Evolutionary conservation across 2,329 filamentous ascomycete species (phyloP), one percentile per base, ranked within the genome.

Genomic region (Grosmannia huntii): DNA sequence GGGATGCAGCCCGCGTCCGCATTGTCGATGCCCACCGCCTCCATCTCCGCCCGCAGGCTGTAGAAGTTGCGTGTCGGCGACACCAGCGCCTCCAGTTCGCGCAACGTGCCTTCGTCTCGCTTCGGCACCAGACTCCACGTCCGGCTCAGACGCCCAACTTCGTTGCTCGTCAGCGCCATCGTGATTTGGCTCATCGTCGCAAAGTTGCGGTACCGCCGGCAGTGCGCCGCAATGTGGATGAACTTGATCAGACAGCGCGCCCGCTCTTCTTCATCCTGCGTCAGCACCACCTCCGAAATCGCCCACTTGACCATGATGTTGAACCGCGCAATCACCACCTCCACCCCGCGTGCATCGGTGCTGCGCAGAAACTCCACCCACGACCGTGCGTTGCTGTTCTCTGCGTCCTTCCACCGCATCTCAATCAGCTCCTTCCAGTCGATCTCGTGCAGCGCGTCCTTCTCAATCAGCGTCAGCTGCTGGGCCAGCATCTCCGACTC

Each of bases 271-370:
- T 85, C 71, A 58, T 84, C 75, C 62, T 85, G 81, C 0, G 87
- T 94, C 53, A 94, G 76, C 10, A 94, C 80, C 63, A 87, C 81
- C 69, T 92, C 87, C 1, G 88, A 92, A 31, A 90, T 80, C 31
- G 83, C 85, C 89, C 89, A 94, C 69, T 92, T 92, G 61, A 91
- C 88, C 74, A 92, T 87, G 62, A 94, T 82, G 69, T 94, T 94
- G 75, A 94, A 94, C 54, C 89, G 85, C 10, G 89, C 87, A 68
- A 92, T 88, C 53, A 91, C 87, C 25, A 94, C 85, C 67, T 92
- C 88, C 44, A 94, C 86, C 16, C 89, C 89, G 57, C 81, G 81
- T 2, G 86, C 84, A 64, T 89, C 84, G 50, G 84, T 80, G 55
- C 84, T 84, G 56, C 85, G 82, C 48, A 92, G 75, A 67, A 90